These are phyloP conservation scores for Psidium guajava DNA, from an alignment of 345 rosid species.

Conservation along the genomic window DNA sequence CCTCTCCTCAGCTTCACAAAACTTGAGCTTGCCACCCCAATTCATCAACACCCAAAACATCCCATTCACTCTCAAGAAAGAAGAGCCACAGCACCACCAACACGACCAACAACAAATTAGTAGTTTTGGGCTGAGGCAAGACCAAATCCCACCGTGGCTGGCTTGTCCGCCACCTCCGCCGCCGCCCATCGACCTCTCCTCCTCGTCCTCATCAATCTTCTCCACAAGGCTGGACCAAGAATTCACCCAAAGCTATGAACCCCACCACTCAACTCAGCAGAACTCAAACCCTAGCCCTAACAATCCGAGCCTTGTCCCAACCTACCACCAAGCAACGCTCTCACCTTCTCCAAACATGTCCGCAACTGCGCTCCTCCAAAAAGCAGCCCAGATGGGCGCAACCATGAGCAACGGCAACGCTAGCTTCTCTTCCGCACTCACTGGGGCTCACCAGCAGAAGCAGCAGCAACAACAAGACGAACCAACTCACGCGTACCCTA, in stretches of 20 bases:
- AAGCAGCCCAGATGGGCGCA: slow-evolving; percentile 79
- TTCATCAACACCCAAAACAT: slow-evolving; percentile 4
- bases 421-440: background rate
- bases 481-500: background rate
- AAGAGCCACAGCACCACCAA: background rate
- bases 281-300: slow-evolving; percentile 51
- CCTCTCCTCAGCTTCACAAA: background rate
- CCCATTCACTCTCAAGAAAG: background rate
- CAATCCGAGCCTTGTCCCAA: slow-evolving; percentile 12
- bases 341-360: slow-evolving; percentile 51
- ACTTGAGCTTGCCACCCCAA: slow-evolving; percentile 26
- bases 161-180: background rate
- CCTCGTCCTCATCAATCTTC: slow-evolving; percentile 1
- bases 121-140: background rate
- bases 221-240: slow-evolving; percentile 2
- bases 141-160: slow-evolving; percentile 2
- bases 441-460: slow-evolving; percentile 8
- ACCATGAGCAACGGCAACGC: slow-evolving; percentile 26
- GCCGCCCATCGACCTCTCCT: background rate
- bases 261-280: background rate
- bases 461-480: slow-evolving; percentile 22
- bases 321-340: slow-evolving; percentile 9
- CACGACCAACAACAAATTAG: background rate
- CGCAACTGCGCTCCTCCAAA: slow-evolving; percentile 87
- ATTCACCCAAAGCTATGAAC: background rate